Evolutionary conservation across 2,329 filamentous ascomycete species (phyloP).

Genomic region (Ceratocystis cacaofunesta): DNA sequence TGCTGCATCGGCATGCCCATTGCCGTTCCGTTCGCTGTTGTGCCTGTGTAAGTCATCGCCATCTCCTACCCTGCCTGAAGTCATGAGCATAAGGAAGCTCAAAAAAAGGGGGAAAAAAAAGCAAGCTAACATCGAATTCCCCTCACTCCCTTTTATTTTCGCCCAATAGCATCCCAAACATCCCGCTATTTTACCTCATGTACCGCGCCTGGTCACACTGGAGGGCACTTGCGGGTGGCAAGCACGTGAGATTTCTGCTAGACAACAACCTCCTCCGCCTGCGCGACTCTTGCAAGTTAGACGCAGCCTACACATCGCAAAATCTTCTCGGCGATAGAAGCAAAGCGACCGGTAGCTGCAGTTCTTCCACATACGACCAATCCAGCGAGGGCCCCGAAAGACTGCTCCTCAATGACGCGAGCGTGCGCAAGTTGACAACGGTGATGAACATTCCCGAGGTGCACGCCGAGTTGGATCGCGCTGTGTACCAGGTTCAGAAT

Average conservation of each 20-base stretch:
- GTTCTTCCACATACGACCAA: not conserved
- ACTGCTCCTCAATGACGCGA: slow-evolving; percentile 18
- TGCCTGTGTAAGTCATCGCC: slow-evolving; percentile 58
- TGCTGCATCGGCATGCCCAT: slow-evolving; percentile 73
- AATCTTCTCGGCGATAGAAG: slow-evolving; percentile 15
- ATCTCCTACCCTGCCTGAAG: not conserved
- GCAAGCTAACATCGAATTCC: slow-evolving; percentile 3
- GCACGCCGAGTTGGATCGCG: slow-evolving; percentile 57
- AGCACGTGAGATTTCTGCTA: slow-evolving; percentile 69
- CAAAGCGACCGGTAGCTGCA: slow-evolving; percentile 20
- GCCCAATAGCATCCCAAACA: slow-evolving; percentile 58
- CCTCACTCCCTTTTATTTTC: slow-evolving; percentile 5
- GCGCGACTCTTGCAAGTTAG: slow-evolving; percentile 52
- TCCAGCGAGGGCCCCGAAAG: slow-evolving; percentile 16
- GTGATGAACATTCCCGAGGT: slow-evolving; percentile 54
- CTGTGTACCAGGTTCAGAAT: slow-evolving; percentile 56
- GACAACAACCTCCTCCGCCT: slow-evolving; percentile 54
- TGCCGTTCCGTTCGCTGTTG: slow-evolving; percentile 62
- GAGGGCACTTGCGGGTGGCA: slow-evolving; percentile 70
- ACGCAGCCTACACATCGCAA: slow-evolving; percentile 48
- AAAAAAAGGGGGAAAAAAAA: not conserved
- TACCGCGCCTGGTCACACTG: slow-evolving; percentile 90
- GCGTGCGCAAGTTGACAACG: slow-evolving; percentile 26
- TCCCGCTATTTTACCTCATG: slow-evolving; percentile 90
- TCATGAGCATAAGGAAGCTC: not conserved